Base-by-base conservation (phyloP, 192 early-diverging fungal species). In the Piromyces finnis region DNA sequence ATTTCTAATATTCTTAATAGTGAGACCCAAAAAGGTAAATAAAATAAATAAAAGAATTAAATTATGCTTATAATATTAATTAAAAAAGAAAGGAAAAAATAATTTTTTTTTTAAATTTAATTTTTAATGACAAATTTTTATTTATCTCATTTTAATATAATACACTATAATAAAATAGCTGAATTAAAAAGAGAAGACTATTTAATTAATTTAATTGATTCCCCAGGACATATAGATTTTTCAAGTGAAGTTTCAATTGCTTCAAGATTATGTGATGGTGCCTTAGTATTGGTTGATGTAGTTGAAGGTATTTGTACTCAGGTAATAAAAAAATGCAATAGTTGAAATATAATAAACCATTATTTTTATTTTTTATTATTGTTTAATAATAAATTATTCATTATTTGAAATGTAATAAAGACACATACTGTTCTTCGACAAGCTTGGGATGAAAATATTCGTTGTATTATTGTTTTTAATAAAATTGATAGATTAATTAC, bases 301-400 rank as follows among this genome's bases (percentile, higher is more conserved):
- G 95, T 99, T 28, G 98, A 99, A 85, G 98, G 98, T 30, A 95
- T 98, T 22, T 98, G 97, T 86, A 96, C 98, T n/a, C 97, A 94
- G 89, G 92, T 94, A 84, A 37, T 80, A 12, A 78, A n/a, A n/a
- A n/a, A n/a, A n/a, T n/a, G n/a, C n/a, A n/a, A n/a, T n/a, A n/a
- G n/a, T n/a, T n/a, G n/a, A n/a, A n/a, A n/a, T n/a, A n/a, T n/a
- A n/a, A n/a, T n/a, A n/a, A n/a, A n/a, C n/a, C n/a, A n/a, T n/a
- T n/a, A n/a, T n/a, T n/a, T n/a, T n/a, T n/a, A n/a, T n/a, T n/a
- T n/a, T n/a, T n/a, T n/a, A n/a, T n/a, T n/a, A n/a, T n/a, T n/a
- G n/a, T n/a, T n/a, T n/a, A n/a, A n/a, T n/a, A n/a, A n/a, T n/a
- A n/a, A n/a, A n/a, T n/a, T n/a, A n/a, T n/a, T n/a, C n/a, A n/a